A percentile compares a stretch with the other conserved stretches of the same genome.
These are phyloP conservation scores for Clavispora asparagi DNA, from an alignment of 805 yeast species.

Conservation along the genomic window DNA sequence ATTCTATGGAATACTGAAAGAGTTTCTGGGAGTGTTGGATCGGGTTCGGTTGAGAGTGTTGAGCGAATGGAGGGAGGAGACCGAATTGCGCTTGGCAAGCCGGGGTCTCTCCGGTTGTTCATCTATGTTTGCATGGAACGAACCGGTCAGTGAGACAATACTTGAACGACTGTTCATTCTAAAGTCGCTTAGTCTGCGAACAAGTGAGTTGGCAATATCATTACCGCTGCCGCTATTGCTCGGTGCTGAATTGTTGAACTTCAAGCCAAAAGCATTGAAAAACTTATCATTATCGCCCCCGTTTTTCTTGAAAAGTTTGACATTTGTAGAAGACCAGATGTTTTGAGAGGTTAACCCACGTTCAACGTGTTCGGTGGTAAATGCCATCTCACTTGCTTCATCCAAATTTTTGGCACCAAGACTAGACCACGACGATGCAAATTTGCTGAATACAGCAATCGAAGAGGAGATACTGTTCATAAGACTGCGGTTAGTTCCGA, in stretches of 20 bases:
- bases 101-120: slow-evolving; percentile 20
- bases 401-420: slow-evolving; percentile 13
- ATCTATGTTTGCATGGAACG: slow-evolving; percentile 22
- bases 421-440: slow-evolving; percentile 34
- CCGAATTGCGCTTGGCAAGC: slow-evolving; percentile 23
- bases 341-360: slow-evolving; percentile 33
- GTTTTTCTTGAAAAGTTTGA: slow-evolving; percentile 46
- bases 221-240: slow-evolving; percentile 8
- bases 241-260: slow-evolving; percentile 5
- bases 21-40: slow-evolving; percentile 29
- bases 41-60: slow-evolving; percentile 34
- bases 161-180: slow-evolving; percentile 27
- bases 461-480: slow-evolving; percentile 37
- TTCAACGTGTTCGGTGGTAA: slow-evolving; percentile 19
- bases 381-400: slow-evolving; percentile 8
- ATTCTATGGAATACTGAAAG: slow-evolving; percentile 18
- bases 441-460: slow-evolving; percentile 32
- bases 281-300: slow-evolving; percentile 16
- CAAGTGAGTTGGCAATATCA: slow-evolving; percentile 45
- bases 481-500: slow-evolving; percentile 24
- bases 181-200: slow-evolving; percentile 44
- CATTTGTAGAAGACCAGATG: slow-evolving; percentile 48
- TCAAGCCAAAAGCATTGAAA: slow-evolving; percentile 13
- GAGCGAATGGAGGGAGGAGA: slow-evolving; percentile 35
- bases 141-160: slow-evolving; percentile 8